Evolutionary conservation across 768 basidiomycete genomes (phyloP), one percentile per base, ranked within the genome.

Genomic region (Suillus luteus): DNA sequence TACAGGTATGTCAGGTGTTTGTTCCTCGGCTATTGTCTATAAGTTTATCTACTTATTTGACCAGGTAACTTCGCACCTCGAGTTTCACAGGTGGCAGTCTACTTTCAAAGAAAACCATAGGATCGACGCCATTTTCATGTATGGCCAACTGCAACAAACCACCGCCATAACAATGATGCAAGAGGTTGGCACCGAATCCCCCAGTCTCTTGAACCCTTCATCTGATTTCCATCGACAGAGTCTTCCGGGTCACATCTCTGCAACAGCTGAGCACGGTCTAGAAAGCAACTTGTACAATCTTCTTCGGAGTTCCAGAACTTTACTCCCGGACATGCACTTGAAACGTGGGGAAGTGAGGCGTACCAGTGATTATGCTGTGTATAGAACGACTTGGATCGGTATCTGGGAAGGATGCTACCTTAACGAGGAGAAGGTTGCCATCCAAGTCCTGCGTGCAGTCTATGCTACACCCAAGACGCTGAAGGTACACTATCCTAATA

Each of bases 321-420:
- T 87, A 33, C 77, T 86, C 60, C 84, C 83, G 0, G 77, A 85
- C 35, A 77, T 83, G 64, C 73, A 86, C 64, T 76, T 87, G 38
- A 73, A 78, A 61, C 78, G 80, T 5, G 85, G 85, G 6, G 86
- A 87, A 71, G 85, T 86, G 11, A 73, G 72, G n/a, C 77, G 83
- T 64, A 72, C 83, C 35, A 81, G 83, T n/a, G 72, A 79, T 24
- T 80, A 80, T 58, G 84, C 86, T 9, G 79, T 85, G 48, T 80
- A 80, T 51, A 83, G 84, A 35, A 83, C 80, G 15, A 77, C 80
- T 11, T 79, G 80, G 4, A 85, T 85, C 78, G 86, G 84, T 70
- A 81, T 85, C 51, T 78, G 78, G 78, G 83, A 86, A 69, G 86
- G 86, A 4, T 31, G 82, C 12, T 87, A 85, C 73, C 78, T 87